These are phyloP conservation scores for Eucalyptus brandiana DNA, from an alignment of 345 rosid genomes.

Conservation along the genomic window DNA sequence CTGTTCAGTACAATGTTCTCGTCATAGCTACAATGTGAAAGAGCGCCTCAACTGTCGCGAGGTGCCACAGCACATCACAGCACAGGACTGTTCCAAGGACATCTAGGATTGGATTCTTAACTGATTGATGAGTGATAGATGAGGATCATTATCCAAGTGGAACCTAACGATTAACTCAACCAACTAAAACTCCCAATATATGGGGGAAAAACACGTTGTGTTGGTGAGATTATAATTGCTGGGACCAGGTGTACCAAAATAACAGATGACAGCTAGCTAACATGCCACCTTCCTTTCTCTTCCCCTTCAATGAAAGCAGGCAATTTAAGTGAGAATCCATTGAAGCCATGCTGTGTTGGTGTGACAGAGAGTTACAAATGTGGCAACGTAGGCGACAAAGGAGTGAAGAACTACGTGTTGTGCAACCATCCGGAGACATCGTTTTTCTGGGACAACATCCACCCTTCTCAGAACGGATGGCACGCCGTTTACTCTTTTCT, in stretches of 20 bases:
- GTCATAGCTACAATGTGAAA: neutral
- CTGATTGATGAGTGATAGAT: neutral
- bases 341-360: slow-evolving; percentile 38
- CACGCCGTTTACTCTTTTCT: neutral
- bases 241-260: neutral
- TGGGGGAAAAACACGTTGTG: neutral
- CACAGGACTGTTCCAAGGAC: neutral
- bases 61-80: neutral
- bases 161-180: neutral
- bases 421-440: slow-evolving; percentile 24
- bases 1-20: neutral
- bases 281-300: neutral
- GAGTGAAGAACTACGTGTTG: slow-evolving; percentile 12
- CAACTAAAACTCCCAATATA: neutral
- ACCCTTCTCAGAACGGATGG: slow-evolving; percentile 47
- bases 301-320: slow-evolving; percentile 1
- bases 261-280: neutral
- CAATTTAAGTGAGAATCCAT: neutral
- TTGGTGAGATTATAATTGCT: neutral
- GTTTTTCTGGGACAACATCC: slow-evolving; percentile 37
- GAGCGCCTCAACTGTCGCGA: neutral
- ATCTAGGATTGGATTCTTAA: neutral
- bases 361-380: neutral
- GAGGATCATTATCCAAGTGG: neutral
- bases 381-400: slow-evolving; percentile 17